Percentiles rank a stretch among this genome's conserved stretches.
Conservation (phyloP, 176 grass and related monocot species). For the Urochloa ruziziensis region DNA sequence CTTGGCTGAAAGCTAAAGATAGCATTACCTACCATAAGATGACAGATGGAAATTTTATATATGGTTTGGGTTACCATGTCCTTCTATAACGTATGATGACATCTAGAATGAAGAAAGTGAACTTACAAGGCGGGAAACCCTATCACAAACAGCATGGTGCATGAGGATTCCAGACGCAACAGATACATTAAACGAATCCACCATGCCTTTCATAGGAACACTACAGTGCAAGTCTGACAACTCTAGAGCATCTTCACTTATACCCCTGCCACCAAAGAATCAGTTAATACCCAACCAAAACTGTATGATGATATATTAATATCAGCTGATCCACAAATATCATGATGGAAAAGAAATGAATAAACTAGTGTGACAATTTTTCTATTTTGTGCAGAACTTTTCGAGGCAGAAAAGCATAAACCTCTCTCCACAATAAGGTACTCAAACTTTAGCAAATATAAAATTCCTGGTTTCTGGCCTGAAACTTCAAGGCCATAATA, state of each 20-base stretch:
- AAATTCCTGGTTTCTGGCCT: not conserved
- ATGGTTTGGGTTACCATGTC: not conserved
- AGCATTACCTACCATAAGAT: not conserved
- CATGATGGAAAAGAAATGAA: not conserved
- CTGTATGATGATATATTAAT: slow-evolving; percentile 2
- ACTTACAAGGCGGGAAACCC: slow-evolving; percentile 76
- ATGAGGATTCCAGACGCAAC: slow-evolving; percentile 96
- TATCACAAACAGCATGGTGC: slow-evolving; percentile 95
- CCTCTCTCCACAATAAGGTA: not conserved
- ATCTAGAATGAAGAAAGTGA: slow-evolving; percentile 9
- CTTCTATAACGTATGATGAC: slow-evolving; percentile 7
- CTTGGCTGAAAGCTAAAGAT: not conserved
- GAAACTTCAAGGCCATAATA: not conserved
- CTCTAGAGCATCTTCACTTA: slow-evolving; percentile 62
- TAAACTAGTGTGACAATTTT: not conserved
- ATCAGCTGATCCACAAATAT: not conserved
- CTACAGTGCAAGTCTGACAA: slow-evolving; percentile 88
- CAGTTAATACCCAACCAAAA: slow-evolving; percentile 25
- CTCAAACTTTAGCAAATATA: not conserved
- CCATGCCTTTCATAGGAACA: slow-evolving; percentile 99
- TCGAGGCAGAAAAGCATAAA: not conserved
- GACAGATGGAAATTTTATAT: not conserved
- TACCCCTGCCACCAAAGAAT: slow-evolving; percentile 62
- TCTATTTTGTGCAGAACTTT: not conserved
- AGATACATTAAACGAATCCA: slow-evolving; percentile 99